Evolutionary conservation across 768 basidiomycete genomes (phyloP).

Genomic region (Sistotremastrum suecicum): DNA sequence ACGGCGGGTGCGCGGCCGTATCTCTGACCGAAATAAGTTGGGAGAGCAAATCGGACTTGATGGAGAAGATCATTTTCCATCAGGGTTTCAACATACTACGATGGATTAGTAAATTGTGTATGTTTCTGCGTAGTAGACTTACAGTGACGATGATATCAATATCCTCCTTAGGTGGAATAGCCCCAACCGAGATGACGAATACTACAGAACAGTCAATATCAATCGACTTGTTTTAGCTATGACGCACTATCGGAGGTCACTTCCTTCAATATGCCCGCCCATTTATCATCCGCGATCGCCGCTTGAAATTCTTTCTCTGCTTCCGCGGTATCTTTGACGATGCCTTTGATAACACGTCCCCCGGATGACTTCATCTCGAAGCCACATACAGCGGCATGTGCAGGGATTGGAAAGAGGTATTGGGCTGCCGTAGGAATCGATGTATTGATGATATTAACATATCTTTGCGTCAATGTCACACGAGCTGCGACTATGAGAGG

Average conservation of each 20-base stretch:
- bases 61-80: slow-evolving; percentile 33
- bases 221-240: background rate
- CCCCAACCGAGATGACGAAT: slow-evolving; percentile 44
- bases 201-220: slow-evolving; percentile 18
- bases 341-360: slow-evolving; percentile 27
- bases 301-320: slow-evolving; percentile 27
- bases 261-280: slow-evolving; percentile 32
- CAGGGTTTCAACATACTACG: slow-evolving; percentile 39
- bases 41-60: slow-evolving; percentile 40
- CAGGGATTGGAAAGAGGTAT: slow-evolving; percentile 48
- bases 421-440: slow-evolving; percentile 11
- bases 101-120: background rate
- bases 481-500: background rate
- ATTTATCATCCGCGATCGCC: slow-evolving; percentile 25
- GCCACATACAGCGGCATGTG: slow-evolving; percentile 36
- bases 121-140: slow-evolving; percentile 6
- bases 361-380: slow-evolving; percentile 36
- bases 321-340: slow-evolving; percentile 32
- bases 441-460: background rate
- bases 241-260: slow-evolving; percentile 38
- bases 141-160: slow-evolving; percentile 31
- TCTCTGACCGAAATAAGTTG: slow-evolving; percentile 33
- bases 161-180: slow-evolving; percentile 27
- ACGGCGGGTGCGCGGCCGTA: slow-evolving; percentile 34
- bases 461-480: background rate